Percentiles rank a stretch among this genome's conserved stretches.
These are phyloP conservation scores for Cinnamomum chago DNA, from an alignment of 164 flowering plant genomes.

Conservation along the genomic window DNA sequence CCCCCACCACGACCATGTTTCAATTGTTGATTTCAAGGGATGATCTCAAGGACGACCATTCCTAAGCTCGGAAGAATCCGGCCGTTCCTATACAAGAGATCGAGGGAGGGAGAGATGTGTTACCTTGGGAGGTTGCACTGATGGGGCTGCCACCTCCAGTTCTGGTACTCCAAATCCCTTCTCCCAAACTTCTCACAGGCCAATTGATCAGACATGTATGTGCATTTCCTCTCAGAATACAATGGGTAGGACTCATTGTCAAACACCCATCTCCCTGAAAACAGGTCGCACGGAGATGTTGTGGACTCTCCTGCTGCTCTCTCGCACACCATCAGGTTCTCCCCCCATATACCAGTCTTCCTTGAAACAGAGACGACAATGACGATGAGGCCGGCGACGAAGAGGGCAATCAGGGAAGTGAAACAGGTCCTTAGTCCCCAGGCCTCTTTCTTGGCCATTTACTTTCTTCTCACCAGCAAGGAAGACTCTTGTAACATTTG, in stretches of 20 bases:
- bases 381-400: slow-evolving; percentile 29
- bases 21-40: too few relatives aligned
- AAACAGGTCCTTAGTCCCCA: slow-evolving; percentile 6
- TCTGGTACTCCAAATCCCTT: slow-evolving; percentile 59
- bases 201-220: slow-evolving; percentile 80
- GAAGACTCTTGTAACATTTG: background rate
- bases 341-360: slow-evolving; percentile 14
- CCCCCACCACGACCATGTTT: too few relatives aligned
- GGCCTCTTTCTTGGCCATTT: background rate
- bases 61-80: too few relatives aligned
- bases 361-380: slow-evolving; percentile 33
- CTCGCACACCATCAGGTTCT: background rate
- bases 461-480: background rate
- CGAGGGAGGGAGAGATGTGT: slow-evolving; percentile 14
- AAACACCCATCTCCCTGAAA: slow-evolving; percentile 76
- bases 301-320: background rate
- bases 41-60: too few relatives aligned
- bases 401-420: slow-evolving; percentile 31
- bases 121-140: slow-evolving; percentile 84
- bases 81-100: background rate
- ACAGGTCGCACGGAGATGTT: slow-evolving; percentile 44
- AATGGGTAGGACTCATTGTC: slow-evolving; percentile 70
- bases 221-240: slow-evolving; percentile 61
- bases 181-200: slow-evolving; percentile 88
- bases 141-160: slow-evolving; percentile 94